These are phyloP conservation scores for Phaeophleospora eucalypticola DNA, from an alignment of 2,329 filamentous ascomycete species.

Conservation along the genomic window DNA sequence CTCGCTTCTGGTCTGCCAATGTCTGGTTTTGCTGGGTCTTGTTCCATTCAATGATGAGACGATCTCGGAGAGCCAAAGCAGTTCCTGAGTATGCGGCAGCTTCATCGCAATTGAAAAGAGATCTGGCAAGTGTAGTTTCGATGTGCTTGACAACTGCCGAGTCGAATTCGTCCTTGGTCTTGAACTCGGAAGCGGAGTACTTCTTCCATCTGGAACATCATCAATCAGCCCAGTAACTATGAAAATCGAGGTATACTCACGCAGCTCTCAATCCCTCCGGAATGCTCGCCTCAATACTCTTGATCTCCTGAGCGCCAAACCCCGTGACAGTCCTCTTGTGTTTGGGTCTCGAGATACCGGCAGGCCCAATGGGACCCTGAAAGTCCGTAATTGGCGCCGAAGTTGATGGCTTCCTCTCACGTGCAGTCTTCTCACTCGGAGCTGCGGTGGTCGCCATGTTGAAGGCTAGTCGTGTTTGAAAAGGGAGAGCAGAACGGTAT, in stretches of 20 bases:
- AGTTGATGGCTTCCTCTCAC: conserved; percentile 77
- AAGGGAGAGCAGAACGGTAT: background rate
- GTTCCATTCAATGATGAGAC: conserved; percentile 94
- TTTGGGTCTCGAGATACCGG: conserved; percentile 84
- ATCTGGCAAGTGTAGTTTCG: conserved; percentile 91
- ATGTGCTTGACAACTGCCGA: conserved; percentile 87
- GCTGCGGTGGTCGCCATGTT: conserved; percentile 29
- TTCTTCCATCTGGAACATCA: conserved; percentile 53
- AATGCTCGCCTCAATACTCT: conserved; percentile 84
- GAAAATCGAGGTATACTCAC: conserved; percentile 48
- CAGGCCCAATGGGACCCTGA: conserved; percentile 72
- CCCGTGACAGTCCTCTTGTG: conserved; percentile 97
- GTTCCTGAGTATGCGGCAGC: conserved; percentile 85
- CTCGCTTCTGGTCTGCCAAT: conserved; percentile 80
- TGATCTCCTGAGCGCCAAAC: conserved; percentile 86
- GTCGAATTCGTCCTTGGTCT: conserved; percentile 74
- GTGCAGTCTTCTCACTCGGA: conserved; percentile 31
- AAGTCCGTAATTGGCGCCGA: conserved; percentile 83
- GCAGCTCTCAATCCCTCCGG: conserved; percentile 82
- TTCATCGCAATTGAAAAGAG: conserved; percentile 98
- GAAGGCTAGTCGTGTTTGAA: background rate
- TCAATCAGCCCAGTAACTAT: conserved; percentile 14
- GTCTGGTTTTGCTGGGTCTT: conserved; percentile 96
- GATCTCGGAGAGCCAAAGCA: conserved; percentile 86
- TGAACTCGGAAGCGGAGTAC: conserved; percentile 65